Evolutionary conservation across 768 basidiomycete genomes (phyloP), one percentile per base, ranked within the genome.

Genomic region (Candolleomyces efflorescens): DNA sequence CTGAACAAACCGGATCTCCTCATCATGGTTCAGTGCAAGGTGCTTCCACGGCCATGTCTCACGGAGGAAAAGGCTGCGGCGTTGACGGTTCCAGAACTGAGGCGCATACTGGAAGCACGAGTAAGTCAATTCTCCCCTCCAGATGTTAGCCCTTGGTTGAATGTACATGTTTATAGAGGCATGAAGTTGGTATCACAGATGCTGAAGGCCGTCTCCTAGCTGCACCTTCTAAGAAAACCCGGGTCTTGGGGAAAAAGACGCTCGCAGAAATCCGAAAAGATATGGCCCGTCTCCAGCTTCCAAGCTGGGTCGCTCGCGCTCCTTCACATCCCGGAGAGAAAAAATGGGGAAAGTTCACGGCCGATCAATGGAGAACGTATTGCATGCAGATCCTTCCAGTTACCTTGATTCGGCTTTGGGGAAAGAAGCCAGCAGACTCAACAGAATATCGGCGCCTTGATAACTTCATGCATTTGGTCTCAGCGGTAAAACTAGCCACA

Each of bases 331-430:
- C 49, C 49, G 54, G 67, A 43, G 47, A 59, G 59, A 26, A 59
- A 2, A 55, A 49, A 20, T 36, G 46, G 9, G 65, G 72, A 1
- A 75, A 71, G 49, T 60, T 73, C 3, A 71, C 67, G 36, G 71
- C 71, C 5, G 68, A 73, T 45, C 56, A 74, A 59, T 79, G 75
- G 77, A 65, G 65, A 12, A 20, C 46, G 22, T 47, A 9, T 22
- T 47, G 46, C n/a, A 47, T 22, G 12, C 12, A 75, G 11, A 63
- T 76, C 52, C 65, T 77, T 22, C 71, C 70, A 3, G 63, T 73
- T n/a, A 71, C 75, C 1, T 62, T 78, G 3, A 64, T 67, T 24
- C 64, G 71, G 2, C 64, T 78, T 0, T 78, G 76, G 77, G 67
- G 70, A 15, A 9, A 15, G 0, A 50, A 60, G 20, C 58, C 59